Evolutionary conservation across 2,329 filamentous ascomycete genomes (phyloP), one percentile per base, ranked within the genome.

Genomic region (Kalmusia sp.): DNA sequence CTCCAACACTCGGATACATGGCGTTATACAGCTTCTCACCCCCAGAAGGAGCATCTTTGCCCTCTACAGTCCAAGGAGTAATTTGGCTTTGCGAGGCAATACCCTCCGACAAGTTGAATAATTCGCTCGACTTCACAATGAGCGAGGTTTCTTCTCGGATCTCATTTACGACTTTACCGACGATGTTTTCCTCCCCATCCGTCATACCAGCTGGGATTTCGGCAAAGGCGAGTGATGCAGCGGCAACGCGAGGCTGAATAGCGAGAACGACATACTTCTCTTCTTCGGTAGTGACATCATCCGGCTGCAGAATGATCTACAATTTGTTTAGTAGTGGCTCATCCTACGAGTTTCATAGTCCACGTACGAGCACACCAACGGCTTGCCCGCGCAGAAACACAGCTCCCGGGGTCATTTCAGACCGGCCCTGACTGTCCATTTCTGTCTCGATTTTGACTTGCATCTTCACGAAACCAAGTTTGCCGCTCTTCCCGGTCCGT

Each of bases 161-260:
- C 57, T 87, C 84, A 44, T 80, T 79, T 2, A 82, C 83, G 0
- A 84, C 84, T 8, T 76, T 79, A 6, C 84, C 83, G 1, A 77
- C 73, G 55, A 86, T 83, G 0, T 78, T 79, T 8, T 80, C 79
- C 9, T 24, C 17, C 54, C 82, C 81, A 58, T 87, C 84, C 1
- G 87, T 73, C 83, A 87, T 86, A 15, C 84, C 84, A 1, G 84
- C 84, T n/a, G n/a, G n/a, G 7, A 87, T 79, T 63, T 86, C 84
- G 11, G 77, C 62, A 52, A 87, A 82, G 1, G 79, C 71, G 3
- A 86, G 74, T 1, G 79, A 82, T 0, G 80, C 82, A 1, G 82
- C 81, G 4, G 84, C 80, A 9, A 85, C 79, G 22, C 84, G 80
- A 9, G 84, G 83, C 57, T 86, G 84, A 3, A 84, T 67, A 0